Evolutionary conservation across 495 filamentous ascomycete species (phyloP).

Genomic region (Hypomontagnella submonticulosa): DNA sequence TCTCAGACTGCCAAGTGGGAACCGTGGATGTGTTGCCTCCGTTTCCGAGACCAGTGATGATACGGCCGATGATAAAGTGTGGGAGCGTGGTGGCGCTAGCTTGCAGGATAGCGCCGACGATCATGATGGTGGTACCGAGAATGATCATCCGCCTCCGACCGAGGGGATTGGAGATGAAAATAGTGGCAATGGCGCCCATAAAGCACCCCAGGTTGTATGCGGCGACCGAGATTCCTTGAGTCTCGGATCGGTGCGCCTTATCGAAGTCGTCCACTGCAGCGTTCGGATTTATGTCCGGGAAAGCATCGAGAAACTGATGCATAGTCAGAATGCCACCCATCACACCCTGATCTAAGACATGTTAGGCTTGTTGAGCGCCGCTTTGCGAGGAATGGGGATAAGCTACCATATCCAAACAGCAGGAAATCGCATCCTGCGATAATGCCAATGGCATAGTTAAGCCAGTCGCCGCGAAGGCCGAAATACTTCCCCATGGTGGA

Average conservation of each 20-base stretch:
- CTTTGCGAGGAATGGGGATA: constrained; percentile 1
- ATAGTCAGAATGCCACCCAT: constrained; percentile 70
- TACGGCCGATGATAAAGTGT: constrained; percentile 72
- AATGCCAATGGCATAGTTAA: constrained; percentile 74
- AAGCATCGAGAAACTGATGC: constrained; percentile 62
- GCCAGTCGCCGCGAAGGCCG: constrained; percentile 71
- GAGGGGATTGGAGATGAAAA: constrained; percentile 77
- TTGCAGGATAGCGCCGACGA: constrained; percentile 75
- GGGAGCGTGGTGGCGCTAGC: constrained; percentile 66
- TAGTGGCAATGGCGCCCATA: constrained; percentile 72
- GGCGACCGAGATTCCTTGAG: constrained; percentile 70
- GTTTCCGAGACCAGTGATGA: constrained; percentile 76
- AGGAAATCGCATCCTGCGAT: constrained; percentile 79
- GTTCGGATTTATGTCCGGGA: constrained; percentile 66
- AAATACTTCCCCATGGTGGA: constrained; percentile 62
- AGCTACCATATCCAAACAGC: constrained; percentile 58
- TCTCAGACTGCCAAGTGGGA: constrained; percentile 84
- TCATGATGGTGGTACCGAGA: constrained; percentile 74
- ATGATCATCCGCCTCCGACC: constrained; percentile 78
- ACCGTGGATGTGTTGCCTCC: constrained; percentile 69
- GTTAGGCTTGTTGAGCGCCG: constrained; percentile 22
- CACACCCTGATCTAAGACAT: constrained; percentile 60
- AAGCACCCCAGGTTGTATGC: constrained; percentile 84
- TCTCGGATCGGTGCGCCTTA: constrained; percentile 61
- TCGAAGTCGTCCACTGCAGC: constrained; percentile 43